Evolutionary conservation across 805 yeast genomes (phyloP).

Genomic region (Hanseniaspora guilliermondii): DNA sequence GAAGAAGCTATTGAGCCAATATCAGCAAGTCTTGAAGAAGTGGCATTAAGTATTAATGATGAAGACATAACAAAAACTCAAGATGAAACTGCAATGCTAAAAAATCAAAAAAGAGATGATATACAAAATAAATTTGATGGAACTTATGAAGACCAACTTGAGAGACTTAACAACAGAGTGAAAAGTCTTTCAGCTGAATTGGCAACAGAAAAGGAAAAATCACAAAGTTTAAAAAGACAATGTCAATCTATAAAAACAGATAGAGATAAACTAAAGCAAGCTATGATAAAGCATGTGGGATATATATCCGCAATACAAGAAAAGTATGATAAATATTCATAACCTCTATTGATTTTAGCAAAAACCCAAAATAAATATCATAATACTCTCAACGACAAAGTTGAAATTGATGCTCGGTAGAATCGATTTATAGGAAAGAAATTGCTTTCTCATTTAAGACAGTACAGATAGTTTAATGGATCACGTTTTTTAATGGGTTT

Average conservation of each 20-base stretch:
- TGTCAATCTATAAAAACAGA: background rate
- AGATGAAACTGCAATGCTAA: background rate
- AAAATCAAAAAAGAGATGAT: background rate
- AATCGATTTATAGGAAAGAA: too few relatives aligned
- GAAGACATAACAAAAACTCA: background rate
- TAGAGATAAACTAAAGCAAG: background rate
- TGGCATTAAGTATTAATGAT: background rate
- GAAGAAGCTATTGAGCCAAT: background rate
- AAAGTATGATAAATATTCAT: too few relatives aligned
- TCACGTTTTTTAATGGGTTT: too few relatives aligned
- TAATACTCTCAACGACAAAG: too few relatives aligned
- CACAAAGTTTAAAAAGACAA: background rate
- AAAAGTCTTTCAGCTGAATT: background rate
- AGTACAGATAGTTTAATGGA: too few relatives aligned
- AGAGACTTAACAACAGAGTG: background rate
- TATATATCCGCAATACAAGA: too few relatives aligned
- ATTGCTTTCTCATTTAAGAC: too few relatives aligned
- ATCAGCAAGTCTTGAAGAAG: background rate
- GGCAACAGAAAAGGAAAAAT: background rate
- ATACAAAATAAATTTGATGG: background rate
- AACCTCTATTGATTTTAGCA: too few relatives aligned
- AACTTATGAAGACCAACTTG: background rate
- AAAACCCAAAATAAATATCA: too few relatives aligned
- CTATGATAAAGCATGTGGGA: background rate
- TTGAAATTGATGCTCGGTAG: too few relatives aligned